A percentile compares a stretch with the other conserved stretches of the same genome.
Evolutionary conservation across 2,329 filamentous ascomycete genomes (phyloP).

Genomic region (Epichloe uncinata): DNA sequence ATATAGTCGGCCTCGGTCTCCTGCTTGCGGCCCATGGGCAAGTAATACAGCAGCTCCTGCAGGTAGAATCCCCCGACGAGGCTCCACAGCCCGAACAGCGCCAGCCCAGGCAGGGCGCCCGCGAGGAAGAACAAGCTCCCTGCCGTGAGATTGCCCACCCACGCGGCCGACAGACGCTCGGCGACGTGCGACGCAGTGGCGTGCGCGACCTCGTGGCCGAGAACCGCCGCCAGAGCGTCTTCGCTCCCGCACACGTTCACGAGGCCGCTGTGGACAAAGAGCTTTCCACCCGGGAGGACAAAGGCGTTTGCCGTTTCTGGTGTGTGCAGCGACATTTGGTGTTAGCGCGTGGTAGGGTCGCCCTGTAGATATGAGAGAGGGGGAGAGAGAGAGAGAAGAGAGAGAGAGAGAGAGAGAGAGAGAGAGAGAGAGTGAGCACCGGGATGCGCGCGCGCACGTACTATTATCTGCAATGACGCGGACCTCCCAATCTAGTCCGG

Average conservation of each 20-base stretch:
- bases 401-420: too few relatives aligned
- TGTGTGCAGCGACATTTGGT: background rate
- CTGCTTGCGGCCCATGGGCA: slow-evolving; percentile 57
- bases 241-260: slow-evolving; percentile 53
- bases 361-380: too few relatives aligned
- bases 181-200: slow-evolving; percentile 55
- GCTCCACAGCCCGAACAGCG: slow-evolving; percentile 25
- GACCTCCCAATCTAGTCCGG: slow-evolving; percentile 52
- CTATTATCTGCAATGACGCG: slow-evolving; percentile 55
- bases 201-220: slow-evolving; percentile 72
- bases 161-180: slow-evolving; percentile 45
- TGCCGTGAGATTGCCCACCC: slow-evolving; percentile 38
- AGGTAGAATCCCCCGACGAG: slow-evolving; percentile 32
- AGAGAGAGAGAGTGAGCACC: too few relatives aligned
- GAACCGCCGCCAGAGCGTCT: slow-evolving; percentile 57
- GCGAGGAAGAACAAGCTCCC: slow-evolving; percentile 36
- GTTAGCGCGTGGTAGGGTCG: background rate
- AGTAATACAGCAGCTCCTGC: slow-evolving; percentile 49
- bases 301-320: slow-evolving; percentile 56
- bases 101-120: slow-evolving; percentile 27
- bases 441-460: slow-evolving; percentile 13
- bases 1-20: slow-evolving; percentile 73
- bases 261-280: slow-evolving; percentile 67
- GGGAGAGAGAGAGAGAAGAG: too few relatives aligned
- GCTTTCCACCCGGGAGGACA: slow-evolving; percentile 65